phyloP scores from a whole-genome alignment of 495 filamentous ascomycete genomes.

The Cetradonia linearis region DNA sequence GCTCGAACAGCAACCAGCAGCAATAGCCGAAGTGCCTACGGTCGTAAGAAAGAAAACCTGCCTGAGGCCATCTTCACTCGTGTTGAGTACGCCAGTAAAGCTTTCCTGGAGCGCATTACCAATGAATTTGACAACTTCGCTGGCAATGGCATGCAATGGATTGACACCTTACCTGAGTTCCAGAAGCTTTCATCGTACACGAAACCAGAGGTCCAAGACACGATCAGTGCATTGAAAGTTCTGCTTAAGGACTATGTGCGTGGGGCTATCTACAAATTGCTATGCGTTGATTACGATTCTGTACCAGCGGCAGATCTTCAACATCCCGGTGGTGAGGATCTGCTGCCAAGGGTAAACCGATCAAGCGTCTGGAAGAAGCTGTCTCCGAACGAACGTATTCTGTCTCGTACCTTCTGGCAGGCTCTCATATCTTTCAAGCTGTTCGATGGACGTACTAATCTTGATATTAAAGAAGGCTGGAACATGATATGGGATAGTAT shows the following conservation, averaged over 20 bases:
- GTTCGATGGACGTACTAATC: conserved; percentile 5
- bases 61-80: conserved; percentile 39
- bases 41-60: conserved; percentile 30
- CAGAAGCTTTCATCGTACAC: conserved; percentile 22
- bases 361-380: conserved; percentile 14
- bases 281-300: conserved; percentile 11
- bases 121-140: conserved; percentile 31
- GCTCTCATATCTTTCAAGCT: conserved; percentile 1
- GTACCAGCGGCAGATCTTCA: conserved; percentile 2
- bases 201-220: conserved; percentile 15
- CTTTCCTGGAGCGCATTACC: conserved; percentile 33
- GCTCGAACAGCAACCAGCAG: conserved; percentile 7
- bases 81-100: conserved; percentile 43
- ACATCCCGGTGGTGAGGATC: conserved; percentile 2
- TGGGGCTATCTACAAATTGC: conserved; percentile 23
- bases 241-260: conserved; percentile 30
- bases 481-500: neutral
- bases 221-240: conserved; percentile 20
- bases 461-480: conserved; percentile 8
- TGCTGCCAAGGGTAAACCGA: conserved; percentile 20
- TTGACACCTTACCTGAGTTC: conserved; percentile 29
- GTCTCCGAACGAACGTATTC: conserved; percentile 27
- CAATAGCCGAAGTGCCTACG: conserved; percentile 23
- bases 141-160: conserved; percentile 36
- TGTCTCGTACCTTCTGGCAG: conserved; percentile 33